Conservation (phyloP, 2,329 filamentous ascomycete species). For the Pestalotiopsis sp. region DNA sequence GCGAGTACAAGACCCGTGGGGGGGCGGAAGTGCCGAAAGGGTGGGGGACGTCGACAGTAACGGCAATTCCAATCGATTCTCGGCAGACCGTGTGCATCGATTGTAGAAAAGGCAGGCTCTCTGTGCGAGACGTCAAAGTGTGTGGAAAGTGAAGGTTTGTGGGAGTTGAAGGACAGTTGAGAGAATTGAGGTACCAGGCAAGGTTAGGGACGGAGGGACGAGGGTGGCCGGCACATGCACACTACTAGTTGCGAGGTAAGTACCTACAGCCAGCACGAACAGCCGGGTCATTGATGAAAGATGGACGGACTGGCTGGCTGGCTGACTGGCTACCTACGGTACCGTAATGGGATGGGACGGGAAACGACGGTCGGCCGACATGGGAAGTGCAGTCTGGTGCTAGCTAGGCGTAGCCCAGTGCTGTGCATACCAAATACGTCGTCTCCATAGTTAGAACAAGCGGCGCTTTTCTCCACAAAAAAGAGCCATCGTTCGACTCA, state of each 20-base stretch:
- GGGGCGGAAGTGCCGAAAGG: background rate
- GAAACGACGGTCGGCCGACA: background rate
- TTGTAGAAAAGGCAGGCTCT: background rate
- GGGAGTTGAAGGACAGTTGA: background rate
- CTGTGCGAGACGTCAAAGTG: background rate
- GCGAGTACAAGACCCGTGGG: conserved; percentile 5
- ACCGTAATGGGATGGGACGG: background rate
- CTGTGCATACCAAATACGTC: background rate
- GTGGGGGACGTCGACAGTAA: background rate
- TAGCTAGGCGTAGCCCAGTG: background rate
- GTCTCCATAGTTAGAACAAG: background rate
- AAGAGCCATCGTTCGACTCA: conserved; percentile 7
- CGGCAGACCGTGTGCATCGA: background rate
- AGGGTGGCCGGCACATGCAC: conserved; percentile 5
- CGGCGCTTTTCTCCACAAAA: conserved; percentile 2
- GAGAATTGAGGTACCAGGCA: conserved; percentile 1
- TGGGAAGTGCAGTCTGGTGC: background rate
- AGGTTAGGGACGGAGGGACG: conserved; percentile 1
- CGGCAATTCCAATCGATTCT: background rate
- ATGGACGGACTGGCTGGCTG: too few species aligned
- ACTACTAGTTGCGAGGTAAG: background rate
- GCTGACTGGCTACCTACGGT: too few species aligned
- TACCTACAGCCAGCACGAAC: background rate
- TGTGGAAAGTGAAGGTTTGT: background rate
- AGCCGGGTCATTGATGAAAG: too few species aligned